Evolutionary conservation across 495 filamentous ascomycete genomes (phyloP).

Genomic region (Letharia columbiana): DNA sequence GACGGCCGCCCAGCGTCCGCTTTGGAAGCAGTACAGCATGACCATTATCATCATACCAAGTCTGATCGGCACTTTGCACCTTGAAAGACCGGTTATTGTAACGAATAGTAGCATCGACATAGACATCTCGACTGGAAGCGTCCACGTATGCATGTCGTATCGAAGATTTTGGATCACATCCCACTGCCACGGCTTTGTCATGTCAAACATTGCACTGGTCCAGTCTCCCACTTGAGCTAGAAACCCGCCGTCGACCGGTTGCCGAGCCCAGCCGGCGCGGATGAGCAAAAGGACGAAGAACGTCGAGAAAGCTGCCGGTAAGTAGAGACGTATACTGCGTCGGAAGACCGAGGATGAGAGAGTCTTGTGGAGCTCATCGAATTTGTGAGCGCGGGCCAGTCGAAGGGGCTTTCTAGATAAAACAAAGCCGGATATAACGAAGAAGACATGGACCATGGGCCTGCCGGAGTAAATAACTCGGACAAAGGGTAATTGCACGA

Average conservation of each 20-base stretch:
- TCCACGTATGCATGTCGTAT: conserved; percentile 64
- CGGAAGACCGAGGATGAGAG: conserved; percentile 57
- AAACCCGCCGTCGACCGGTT: conserved; percentile 39
- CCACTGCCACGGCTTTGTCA: conserved; percentile 50
- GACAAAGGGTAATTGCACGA: conserved; percentile 56
- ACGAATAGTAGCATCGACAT: conserved; percentile 58
- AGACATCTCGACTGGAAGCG: conserved; percentile 63
- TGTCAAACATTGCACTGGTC: conserved; percentile 38
- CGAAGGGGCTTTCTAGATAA: conserved; percentile 57
- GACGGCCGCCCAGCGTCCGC: conserved; percentile 51
- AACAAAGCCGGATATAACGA: conserved; percentile 63
- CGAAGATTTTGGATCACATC: conserved; percentile 41
- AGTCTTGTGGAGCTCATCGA: conserved; percentile 38
- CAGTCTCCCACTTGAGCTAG: conserved; percentile 41
- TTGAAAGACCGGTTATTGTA: conserved; percentile 46
- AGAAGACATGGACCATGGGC: conserved; percentile 67
- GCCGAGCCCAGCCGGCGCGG: conserved; percentile 43
- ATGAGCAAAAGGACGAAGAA: conserved; percentile 47
- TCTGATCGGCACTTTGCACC: conserved; percentile 39
- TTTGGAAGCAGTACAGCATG: conserved; percentile 48
- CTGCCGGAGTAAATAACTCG: conserved; percentile 56
- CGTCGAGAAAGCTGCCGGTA: conserved; percentile 51
- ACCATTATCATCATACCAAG: conserved; percentile 38
- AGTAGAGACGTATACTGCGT: conserved; percentile 53
- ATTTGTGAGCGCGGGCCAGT: conserved; percentile 46